Percentiles rank a stretch among this genome's conserved stretches.
phyloP scores from a whole-genome alignment of 495 filamentous ascomycete species.

The Penicillium chermesinum region DNA sequence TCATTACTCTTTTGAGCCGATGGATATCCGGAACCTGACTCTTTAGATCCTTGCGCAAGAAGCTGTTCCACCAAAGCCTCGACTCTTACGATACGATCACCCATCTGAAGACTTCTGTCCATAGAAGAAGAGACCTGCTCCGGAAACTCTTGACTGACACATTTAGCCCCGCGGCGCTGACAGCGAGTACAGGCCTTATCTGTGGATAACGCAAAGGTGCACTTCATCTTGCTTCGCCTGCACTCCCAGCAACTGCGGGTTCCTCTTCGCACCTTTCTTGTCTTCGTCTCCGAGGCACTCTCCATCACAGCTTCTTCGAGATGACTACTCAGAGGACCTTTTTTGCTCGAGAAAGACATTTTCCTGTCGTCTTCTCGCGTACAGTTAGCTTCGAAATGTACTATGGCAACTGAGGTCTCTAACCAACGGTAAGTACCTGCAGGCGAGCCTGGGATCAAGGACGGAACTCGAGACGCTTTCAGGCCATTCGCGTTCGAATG shows the following conservation, averaged over 20 bases:
- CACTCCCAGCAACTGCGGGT: conserved; percentile 12
- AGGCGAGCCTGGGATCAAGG: too few relatives aligned
- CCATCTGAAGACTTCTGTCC: conserved; percentile 6
- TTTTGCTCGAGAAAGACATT: not conserved
- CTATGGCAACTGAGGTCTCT: too few relatives aligned
- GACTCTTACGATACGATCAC: conserved; percentile 1
- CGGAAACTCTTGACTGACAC: conserved; percentile 30
- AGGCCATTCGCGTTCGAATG: too few relatives aligned
- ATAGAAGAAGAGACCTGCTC: conserved; percentile 4
- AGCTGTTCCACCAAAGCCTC: conserved; percentile 1
- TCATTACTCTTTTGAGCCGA: too few relatives aligned
- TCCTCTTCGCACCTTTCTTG: conserved; percentile 1
- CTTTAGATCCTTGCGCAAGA: not conserved
- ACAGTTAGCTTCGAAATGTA: too few relatives aligned
- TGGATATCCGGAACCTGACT: not conserved
- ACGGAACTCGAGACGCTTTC: too few relatives aligned
- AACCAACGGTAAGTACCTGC: too few relatives aligned
- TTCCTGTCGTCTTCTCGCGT: too few relatives aligned
- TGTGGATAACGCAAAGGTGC: conserved; percentile 29
- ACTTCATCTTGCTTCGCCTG: conserved; percentile 45
- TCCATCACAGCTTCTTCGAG: not conserved
- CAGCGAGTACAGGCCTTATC: conserved; percentile 36
- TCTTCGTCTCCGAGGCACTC: not conserved
- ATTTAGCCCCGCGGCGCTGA: conserved; percentile 27
- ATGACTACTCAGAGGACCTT: not conserved